Evolutionary conservation across 139 green algal species (phyloP).

Genomic region (Mesostigma viride): DNA sequence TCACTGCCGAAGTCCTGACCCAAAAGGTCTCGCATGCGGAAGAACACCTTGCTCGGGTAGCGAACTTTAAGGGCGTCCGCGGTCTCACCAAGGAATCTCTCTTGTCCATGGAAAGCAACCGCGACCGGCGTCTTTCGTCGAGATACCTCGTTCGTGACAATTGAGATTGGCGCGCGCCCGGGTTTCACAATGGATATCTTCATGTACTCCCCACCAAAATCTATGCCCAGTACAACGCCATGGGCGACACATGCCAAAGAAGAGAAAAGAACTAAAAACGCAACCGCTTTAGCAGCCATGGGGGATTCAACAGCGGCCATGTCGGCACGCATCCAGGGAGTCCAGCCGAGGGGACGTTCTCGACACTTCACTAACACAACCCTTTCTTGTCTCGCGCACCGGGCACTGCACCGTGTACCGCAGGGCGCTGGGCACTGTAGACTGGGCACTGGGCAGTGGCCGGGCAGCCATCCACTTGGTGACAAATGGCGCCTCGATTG

Average conservation of each 20-base stretch:
- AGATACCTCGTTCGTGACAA: conserved; percentile 92
- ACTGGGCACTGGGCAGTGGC: no score
- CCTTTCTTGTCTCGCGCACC: no score
- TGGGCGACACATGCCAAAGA: not conserved
- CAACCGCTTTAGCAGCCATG: no score
- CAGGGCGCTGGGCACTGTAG: no score
- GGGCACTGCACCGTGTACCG: no score
- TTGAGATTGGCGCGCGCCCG: conserved; percentile 24
- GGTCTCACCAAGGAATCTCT: conserved; percentile 88
- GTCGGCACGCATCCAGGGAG: no score
- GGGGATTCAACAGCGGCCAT: no score
- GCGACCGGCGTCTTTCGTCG: conserved; percentile 80
- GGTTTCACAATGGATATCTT: conserved; percentile 75
- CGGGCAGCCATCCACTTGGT: no score
- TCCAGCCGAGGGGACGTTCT: no score
- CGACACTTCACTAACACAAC: no score
- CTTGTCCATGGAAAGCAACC: conserved; percentile 68
- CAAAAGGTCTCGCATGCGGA: conserved; percentile 62
- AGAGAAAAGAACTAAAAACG: not conserved
- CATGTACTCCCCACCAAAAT: conserved; percentile 81
- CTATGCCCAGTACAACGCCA: conserved; percentile 43
- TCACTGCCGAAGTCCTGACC: conserved; percentile 47
- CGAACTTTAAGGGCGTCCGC: conserved; percentile 38
- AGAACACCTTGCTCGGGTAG: conserved; percentile 65
- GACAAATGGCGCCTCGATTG: no score